Percentiles rank a stretch among this genome's conserved stretches.
These are phyloP conservation scores for Pseudonitzschia multistriata DNA, from an alignment of 108 stramenopile species.

Conservation along the genomic window DNA sequence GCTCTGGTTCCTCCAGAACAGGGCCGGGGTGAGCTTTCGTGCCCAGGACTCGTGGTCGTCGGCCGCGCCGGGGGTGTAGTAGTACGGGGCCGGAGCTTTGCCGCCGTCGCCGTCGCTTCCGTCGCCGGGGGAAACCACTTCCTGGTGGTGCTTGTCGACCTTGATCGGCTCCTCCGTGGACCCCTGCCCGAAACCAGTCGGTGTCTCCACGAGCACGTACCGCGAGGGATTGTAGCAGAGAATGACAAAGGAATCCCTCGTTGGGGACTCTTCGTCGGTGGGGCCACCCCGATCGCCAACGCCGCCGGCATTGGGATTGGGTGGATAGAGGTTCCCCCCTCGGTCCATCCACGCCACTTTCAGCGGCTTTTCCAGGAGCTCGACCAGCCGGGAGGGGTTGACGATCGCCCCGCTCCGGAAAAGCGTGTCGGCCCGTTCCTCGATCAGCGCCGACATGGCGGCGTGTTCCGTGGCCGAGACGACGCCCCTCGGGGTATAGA, in stretches of 20 bases:
- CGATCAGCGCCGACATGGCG: constrained; percentile 42
- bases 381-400: constrained; percentile 26
- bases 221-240: constrained; percentile 58
- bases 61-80: constrained; percentile 68
- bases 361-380: constrained; percentile 33
- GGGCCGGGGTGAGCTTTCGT: constrained; percentile 44
- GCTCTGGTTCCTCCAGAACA: constrained; percentile 59
- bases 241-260: constrained; percentile 36
- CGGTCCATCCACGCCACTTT: constrained; percentile 37
- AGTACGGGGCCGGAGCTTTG: constrained; percentile 22
- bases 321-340: neutral
- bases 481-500: constrained; percentile 53
- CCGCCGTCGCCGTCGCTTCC: neutral
- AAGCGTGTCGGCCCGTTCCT: constrained; percentile 51
- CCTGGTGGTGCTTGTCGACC: neutral
- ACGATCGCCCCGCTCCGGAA: constrained; percentile 59
- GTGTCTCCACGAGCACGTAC: neutral
- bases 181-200: neutral
- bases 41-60: constrained; percentile 82
- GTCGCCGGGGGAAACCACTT: constrained; percentile 22
- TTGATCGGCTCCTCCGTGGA: neutral
- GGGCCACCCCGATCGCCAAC: neutral
- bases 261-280: neutral
- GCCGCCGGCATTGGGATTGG: neutral
- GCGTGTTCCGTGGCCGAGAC: constrained; percentile 50